These are phyloP conservation scores for Gossypium ekmanianum DNA, from an alignment of 345 rosid species.

Conservation along the genomic window DNA sequence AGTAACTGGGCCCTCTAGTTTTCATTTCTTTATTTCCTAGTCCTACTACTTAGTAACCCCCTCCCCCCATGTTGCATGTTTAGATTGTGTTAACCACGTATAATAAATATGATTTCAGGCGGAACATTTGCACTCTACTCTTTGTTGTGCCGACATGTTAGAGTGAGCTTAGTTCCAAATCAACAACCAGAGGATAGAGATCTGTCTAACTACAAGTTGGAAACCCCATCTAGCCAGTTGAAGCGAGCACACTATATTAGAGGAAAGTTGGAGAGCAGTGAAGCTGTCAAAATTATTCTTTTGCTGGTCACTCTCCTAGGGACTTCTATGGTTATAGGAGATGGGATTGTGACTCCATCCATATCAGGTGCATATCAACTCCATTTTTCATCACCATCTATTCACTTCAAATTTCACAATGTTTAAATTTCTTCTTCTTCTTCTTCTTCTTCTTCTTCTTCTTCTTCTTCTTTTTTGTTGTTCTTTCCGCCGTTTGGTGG, in stretches of 20 bases:
- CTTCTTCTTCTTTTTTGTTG: neutral
- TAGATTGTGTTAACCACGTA: too few relatives aligned
- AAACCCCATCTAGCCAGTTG: neutral
- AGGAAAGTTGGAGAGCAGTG: neutral
- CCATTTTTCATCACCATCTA: too few relatives aligned
- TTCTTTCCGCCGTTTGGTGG: neutral
- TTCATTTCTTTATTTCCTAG: too few relatives aligned
- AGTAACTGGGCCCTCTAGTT: too few relatives aligned
- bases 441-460: neutral
- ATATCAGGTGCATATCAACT: neutral
- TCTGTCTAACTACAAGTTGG: neutral
- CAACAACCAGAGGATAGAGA: neutral
- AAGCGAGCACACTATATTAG: neutral
- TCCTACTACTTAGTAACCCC: too few relatives aligned
- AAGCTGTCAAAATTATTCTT: neutral
- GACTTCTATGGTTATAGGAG: neutral
- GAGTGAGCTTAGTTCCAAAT: constrained; percentile 1
- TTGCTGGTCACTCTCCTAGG: neutral
- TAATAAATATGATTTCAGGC: neutral
- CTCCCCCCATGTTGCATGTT: too few relatives aligned
- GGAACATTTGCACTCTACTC: neutral
- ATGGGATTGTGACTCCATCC: neutral
- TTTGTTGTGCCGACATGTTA: neutral
- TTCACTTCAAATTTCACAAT: too few relatives aligned
- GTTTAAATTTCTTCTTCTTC: too few relatives aligned